Base-by-base conservation (phyloP, 2,329 filamentous ascomycete genomes). In the Alternaria conjuncta region DNA sequence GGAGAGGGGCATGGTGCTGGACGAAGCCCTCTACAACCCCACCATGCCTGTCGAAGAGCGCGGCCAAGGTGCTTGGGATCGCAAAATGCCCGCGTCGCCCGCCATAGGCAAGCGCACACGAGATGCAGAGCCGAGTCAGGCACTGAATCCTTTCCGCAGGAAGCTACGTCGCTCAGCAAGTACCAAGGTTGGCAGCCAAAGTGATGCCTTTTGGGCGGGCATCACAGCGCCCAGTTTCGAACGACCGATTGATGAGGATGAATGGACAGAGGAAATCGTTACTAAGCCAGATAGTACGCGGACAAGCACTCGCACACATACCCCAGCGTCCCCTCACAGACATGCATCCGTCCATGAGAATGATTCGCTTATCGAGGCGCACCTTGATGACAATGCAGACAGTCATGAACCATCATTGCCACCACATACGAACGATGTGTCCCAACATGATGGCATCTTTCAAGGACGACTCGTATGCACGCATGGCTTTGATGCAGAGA, bases 131-230 rank as follows among this genome's bases (percentile, higher is more conserved):
- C 67, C 74, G n/a, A 61, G 53, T 44, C 69, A 72, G 26, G 51
- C 69, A 4, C 78, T 79, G 12, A 89, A 91, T 5, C 72, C 75
- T 5, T 71, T 71, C 25, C 88, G 88, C 66, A 88, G 94, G 69
- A 98, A 97, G 81, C 81, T 99, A 69, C 89, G 96, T 69, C 91
- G 94, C 73, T 94, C 92, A 6, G 92, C 94, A 21, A 97, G 94
- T 79, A 89, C 91, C 75, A 95, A 93, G 77, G 83, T 98, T 30
- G 90, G 86, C 61, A 91, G 86, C 54, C 94, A 97, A 73, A 91
- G 90, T 69, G 89, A 94, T 71, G 89, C 88, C 26, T 86, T 98
- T n/a, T 98, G 95, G 95, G 91, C 91, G 6, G 93, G 96, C 72
- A 96, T 99, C 63, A 86, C 96, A 23, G 89, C 74, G 46, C 75